phyloP scores from a whole-genome alignment of 352 stramenopile species.

The Pythium coloratum region DNA sequence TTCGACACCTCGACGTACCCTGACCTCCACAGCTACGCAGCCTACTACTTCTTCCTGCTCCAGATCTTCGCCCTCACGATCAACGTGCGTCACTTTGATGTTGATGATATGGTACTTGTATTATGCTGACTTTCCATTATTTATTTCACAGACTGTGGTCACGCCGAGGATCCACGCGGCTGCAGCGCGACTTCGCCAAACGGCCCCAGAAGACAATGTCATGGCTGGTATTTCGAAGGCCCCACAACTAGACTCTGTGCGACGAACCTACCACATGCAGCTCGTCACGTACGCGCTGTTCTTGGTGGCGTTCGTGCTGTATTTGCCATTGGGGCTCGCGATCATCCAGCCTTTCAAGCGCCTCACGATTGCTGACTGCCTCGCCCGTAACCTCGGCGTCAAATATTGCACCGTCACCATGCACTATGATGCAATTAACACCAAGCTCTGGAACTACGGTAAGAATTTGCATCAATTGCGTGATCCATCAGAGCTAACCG shows the following conservation, averaged over 20 bases:
- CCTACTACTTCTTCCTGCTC: background rate
- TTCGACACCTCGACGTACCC: background rate
- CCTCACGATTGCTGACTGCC: background rate
- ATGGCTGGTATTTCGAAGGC: background rate
- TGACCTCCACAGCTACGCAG: background rate
- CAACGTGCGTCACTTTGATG: background rate
- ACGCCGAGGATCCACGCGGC: background rate
- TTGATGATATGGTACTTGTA: too few species aligned
- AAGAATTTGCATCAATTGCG: background rate
- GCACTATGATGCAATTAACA: background rate
- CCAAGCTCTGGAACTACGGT: background rate
- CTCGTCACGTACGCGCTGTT: background rate
- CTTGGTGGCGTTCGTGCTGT: background rate
- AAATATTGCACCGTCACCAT: background rate
- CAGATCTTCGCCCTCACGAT: background rate
- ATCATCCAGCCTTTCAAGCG: background rate
- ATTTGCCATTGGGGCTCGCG: background rate
- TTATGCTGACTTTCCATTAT: too few species aligned
- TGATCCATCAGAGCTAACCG: too few species aligned
- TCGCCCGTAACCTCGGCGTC: background rate
- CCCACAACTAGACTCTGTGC: background rate
- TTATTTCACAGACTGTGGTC: background rate
- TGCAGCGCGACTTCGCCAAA: background rate
- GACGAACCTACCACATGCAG: background rate
- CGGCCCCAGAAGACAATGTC: background rate